Evolutionary conservation across 73 alveolate genomes (phyloP).

Genomic region (Tetrahymena thermophila): DNA sequence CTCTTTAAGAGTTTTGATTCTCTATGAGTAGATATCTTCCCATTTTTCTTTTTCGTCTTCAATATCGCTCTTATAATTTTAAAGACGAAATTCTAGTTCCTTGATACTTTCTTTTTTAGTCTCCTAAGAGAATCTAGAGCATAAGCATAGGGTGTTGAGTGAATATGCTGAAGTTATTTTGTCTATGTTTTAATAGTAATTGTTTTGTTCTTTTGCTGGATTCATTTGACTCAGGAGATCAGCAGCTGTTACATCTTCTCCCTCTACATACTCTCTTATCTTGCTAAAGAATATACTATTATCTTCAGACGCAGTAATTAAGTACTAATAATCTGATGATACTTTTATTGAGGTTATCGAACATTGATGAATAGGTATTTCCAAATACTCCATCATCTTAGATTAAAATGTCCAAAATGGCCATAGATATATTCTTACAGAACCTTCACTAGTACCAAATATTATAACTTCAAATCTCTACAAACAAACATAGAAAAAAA

Average conservation of each 20-base stretch:
- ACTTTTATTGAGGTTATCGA: constrained; percentile 11
- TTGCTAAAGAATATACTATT: constrained; percentile 31
- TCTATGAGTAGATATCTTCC: not conserved
- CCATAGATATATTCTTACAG: constrained; percentile 27
- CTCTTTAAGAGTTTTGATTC: constrained; percentile 5
- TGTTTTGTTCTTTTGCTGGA: not conserved
- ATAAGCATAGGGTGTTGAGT: constrained; percentile 14
- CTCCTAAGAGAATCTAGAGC: constrained; percentile 8
- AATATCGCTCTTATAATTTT: constrained; percentile 31
- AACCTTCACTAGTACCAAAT: constrained; percentile 39
- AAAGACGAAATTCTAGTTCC: constrained; percentile 25
- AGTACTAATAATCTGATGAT: constrained; percentile 18
- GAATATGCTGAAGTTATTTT: constrained; percentile 22
- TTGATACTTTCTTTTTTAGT: constrained; percentile 14
- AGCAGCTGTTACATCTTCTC: constrained; percentile 19
- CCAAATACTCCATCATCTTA: constrained; percentile 34
- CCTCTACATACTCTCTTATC: constrained; percentile 16
- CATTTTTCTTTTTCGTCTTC: constrained; percentile 31
- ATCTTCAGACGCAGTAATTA: constrained; percentile 26
- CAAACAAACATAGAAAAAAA: not conserved
- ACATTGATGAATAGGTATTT: constrained; percentile 34
- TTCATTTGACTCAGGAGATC: not conserved
- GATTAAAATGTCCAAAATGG: constrained; percentile 34
- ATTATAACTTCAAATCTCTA: constrained; percentile 11
- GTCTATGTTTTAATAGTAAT: constrained; percentile 5